phyloP scores from a whole-genome alignment of 352 stramenopile species.

The Globisporangium paroecandrum region DNA sequence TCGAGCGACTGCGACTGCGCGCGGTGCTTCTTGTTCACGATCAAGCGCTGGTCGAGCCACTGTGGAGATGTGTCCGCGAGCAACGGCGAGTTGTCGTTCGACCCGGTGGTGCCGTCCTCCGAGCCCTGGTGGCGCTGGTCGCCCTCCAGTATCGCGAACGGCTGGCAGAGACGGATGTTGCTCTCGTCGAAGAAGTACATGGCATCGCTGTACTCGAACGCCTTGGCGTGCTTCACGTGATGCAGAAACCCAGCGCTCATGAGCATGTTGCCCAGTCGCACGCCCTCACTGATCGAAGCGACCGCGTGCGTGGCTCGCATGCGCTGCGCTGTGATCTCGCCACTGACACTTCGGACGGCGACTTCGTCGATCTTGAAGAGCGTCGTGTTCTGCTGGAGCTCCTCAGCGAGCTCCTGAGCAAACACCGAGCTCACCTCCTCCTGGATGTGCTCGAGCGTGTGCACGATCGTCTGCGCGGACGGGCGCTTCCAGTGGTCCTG shows the following conservation, averaged over 20 bases:
- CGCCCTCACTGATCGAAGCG: constrained; percentile 29
- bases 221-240: constrained; percentile 43
- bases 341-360: constrained; percentile 28
- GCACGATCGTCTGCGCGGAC: constrained; percentile 41
- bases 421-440: constrained; percentile 41
- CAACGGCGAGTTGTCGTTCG: not conserved
- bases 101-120: not conserved
- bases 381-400: constrained; percentile 26
- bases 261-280: constrained; percentile 49
- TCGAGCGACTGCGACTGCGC: not conserved
- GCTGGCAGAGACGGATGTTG: constrained; percentile 31
- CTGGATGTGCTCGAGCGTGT: constrained; percentile 40
- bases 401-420: constrained; percentile 29
- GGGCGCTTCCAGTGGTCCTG: constrained; percentile 34
- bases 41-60: constrained; percentile 5
- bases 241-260: constrained; percentile 55
- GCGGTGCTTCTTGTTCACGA: constrained; percentile 7
- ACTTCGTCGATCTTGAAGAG: constrained; percentile 21
- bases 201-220: constrained; percentile 33
- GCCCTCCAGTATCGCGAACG: constrained; percentile 32
- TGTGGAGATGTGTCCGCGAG: not conserved
- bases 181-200: constrained; percentile 54
- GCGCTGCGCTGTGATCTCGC: constrained; percentile 19
- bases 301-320: constrained; percentile 42
- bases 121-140: not conserved